A percentile compares a stretch with the other conserved stretches of the same genome.
Conservation (phyloP, 2,329 filamentous ascomycete species). For the Calonectria pauciramosa region DNA sequence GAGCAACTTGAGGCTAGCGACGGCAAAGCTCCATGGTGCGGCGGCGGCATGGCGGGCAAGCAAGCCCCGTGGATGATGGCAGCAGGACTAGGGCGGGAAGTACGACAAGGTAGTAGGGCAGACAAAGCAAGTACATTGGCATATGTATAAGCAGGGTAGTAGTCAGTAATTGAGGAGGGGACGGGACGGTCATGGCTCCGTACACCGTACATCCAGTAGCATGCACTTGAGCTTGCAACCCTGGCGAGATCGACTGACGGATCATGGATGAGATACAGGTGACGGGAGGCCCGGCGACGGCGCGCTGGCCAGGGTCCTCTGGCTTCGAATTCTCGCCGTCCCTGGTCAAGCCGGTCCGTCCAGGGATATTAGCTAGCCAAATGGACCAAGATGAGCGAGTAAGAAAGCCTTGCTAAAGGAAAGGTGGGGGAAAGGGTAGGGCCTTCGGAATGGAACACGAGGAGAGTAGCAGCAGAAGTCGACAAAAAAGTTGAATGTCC, state of each 20-base stretch:
- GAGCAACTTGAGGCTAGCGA: slow-evolving; percentile 28
- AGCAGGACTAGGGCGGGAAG: slow-evolving; percentile 14
- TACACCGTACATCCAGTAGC: slow-evolving; percentile 7
- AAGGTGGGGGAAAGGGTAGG: slow-evolving; percentile 32
- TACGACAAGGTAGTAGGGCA: slow-evolving; percentile 8
- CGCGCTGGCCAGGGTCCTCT: slow-evolving; percentile 35
- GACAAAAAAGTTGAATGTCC: neutral
- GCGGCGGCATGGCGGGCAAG: slow-evolving; percentile 27
- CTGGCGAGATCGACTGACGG: slow-evolving; percentile 45
- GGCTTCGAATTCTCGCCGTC: slow-evolving; percentile 27
- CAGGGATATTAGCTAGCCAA: slow-evolving; percentile 31
- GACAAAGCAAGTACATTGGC: slow-evolving; percentile 8
- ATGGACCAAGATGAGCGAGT: slow-evolving; percentile 32
- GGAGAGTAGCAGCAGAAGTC: neutral
- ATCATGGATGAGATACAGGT: slow-evolving; percentile 42
- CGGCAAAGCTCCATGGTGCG: slow-evolving; percentile 31
- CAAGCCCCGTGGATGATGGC: slow-evolving; percentile 18
- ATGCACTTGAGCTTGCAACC: slow-evolving; percentile 9
- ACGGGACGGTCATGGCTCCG: slow-evolving; percentile 21
- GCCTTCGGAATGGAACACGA: slow-evolving; percentile 27
- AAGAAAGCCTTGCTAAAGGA: slow-evolving; percentile 26
- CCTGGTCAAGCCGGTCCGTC: slow-evolving; percentile 30
- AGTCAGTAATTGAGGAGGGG: slow-evolving; percentile 13
- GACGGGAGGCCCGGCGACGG: slow-evolving; percentile 42
- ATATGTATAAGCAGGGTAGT: neutral